Conservation (phyloP, 2,329 filamentous ascomycete species). For the Penicillium sp. region DNA sequence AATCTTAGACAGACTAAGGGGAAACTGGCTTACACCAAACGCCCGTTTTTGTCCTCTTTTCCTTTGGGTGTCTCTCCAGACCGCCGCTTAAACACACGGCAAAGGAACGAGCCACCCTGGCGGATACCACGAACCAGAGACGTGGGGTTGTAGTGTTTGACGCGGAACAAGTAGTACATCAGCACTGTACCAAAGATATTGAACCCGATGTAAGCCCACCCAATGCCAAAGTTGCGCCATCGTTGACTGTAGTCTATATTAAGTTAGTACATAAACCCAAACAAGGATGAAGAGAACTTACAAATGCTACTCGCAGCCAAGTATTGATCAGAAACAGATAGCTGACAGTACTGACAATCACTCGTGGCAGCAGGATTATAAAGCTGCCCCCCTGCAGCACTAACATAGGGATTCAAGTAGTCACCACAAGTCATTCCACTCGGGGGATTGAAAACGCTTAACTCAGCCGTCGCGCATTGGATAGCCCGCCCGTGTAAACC, state of each 20-base stretch:
- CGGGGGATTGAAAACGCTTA: conserved; percentile 64
- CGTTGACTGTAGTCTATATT: conserved; percentile 53
- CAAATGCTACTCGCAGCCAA: conserved; percentile 47
- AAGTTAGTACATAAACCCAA: not conserved
- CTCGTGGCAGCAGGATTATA: conserved; percentile 49
- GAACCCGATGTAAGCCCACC: conserved; percentile 61
- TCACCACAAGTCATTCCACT: conserved; percentile 57
- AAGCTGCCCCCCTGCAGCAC: conserved; percentile 54
- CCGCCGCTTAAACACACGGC: conserved; percentile 33
- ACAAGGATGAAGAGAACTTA: conserved; percentile 11
- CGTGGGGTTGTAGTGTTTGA: conserved; percentile 44
- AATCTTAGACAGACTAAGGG: not conserved
- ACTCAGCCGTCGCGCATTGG: conserved; percentile 68
- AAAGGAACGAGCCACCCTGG: conserved; percentile 22
- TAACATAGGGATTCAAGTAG: conserved; percentile 59
- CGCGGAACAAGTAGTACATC: conserved; percentile 53
- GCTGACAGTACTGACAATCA: conserved; percentile 53
- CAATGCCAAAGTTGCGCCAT: conserved; percentile 69
- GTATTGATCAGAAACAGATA: conserved; percentile 43
- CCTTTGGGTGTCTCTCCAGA: conserved; percentile 31
- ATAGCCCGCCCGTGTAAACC: conserved; percentile 68
- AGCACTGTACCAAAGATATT: conserved; percentile 58
- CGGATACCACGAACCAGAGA: conserved; percentile 26
- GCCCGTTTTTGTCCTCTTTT: conserved; percentile 32
- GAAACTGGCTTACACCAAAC: conserved; percentile 16